Evolutionary conservation across 208 protist species (phyloP).

Genomic region (Crithidia mellificae): DNA sequence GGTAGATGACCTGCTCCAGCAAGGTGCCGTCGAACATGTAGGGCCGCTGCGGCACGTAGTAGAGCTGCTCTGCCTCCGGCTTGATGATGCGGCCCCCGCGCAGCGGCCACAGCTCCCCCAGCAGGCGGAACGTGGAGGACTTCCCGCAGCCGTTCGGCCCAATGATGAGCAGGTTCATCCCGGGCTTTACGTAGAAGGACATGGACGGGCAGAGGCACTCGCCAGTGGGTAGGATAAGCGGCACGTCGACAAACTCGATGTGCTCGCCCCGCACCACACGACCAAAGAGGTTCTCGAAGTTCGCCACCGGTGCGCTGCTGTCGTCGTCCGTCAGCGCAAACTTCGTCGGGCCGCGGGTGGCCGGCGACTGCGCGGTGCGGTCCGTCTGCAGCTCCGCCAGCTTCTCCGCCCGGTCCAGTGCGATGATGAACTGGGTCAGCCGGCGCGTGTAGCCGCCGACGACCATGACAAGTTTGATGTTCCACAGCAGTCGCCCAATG

Average conservation of each 20-base stretch:
- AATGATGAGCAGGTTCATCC: conserved; percentile 90
- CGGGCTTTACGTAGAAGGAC: conserved; percentile 75
- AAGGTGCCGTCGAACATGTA: conserved; percentile 84
- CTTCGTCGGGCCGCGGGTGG: conserved; percentile 10
- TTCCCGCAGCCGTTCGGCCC: conserved; percentile 93
- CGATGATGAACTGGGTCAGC: conserved; percentile 48
- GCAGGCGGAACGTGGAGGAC: conserved; percentile 79
- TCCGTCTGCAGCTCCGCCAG: conserved; percentile 34
- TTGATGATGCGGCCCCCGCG: conserved; percentile 64
- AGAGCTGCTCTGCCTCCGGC: conserved; percentile 73
- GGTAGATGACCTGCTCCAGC: conserved; percentile 91
- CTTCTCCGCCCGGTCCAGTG: conserved; percentile 37
- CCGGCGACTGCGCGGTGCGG: conserved; percentile 20
- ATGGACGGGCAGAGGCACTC: conserved; percentile 62
- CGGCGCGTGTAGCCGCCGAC: conserved; percentile 62
- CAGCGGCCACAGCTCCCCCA: conserved; percentile 86
- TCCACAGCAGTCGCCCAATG: conserved; percentile 50
- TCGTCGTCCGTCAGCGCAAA: conserved; percentile 6
- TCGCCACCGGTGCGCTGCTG: background rate
- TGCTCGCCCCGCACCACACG: conserved; percentile 53
- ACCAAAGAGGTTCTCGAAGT: conserved; percentile 28
- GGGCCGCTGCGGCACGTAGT: conserved; percentile 87
- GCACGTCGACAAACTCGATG: conserved; percentile 83
- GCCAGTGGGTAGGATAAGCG: conserved; percentile 59
- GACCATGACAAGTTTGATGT: conserved; percentile 44